Conservation (phyloP, 805 yeast species). For the Teunomyces pallodes region DNA sequence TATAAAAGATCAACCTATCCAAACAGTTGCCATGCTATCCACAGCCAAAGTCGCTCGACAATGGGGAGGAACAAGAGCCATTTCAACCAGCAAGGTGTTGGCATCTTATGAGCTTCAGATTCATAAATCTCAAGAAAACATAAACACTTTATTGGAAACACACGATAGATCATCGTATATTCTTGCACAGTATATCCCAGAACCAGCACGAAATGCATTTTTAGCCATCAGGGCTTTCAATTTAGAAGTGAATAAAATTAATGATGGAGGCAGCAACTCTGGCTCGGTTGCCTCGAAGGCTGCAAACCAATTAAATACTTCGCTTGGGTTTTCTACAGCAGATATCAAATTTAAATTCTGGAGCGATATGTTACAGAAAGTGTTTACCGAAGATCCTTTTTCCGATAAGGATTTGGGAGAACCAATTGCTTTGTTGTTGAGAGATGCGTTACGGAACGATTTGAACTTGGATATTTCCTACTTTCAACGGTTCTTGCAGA, state of each 20-base stretch:
- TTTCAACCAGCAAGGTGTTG: not conserved
- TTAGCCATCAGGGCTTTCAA: conserved; percentile 66
- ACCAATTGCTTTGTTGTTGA: conserved; percentile 61
- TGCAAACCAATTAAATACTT: conserved; percentile 22
- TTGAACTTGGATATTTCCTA: conserved; percentile 50
- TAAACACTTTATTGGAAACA: conserved; percentile 42
- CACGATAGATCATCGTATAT: conserved; percentile 64
- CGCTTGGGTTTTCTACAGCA: conserved; percentile 39
- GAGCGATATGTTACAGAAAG: conserved; percentile 57
- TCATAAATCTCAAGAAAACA: conserved; percentile 40
- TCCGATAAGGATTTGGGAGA: conserved; percentile 47
- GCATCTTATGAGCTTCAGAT: conserved; percentile 15
- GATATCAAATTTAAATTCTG: conserved; percentile 70
- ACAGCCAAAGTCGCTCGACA: not conserved
- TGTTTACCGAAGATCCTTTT: conserved; percentile 34
- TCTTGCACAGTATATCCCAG: conserved; percentile 67
- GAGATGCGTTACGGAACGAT: conserved; percentile 50
- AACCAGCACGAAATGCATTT: conserved; percentile 57
- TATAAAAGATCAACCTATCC: not conserved
- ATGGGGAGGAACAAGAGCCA: not conserved
- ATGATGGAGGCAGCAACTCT: conserved; percentile 24
- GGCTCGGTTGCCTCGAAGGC: conserved; percentile 30
- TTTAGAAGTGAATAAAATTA: conserved; percentile 56
- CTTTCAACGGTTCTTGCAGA: conserved; percentile 58
- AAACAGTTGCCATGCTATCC: not conserved